Evolutionary conservation across 768 basidiomycete genomes (phyloP), one percentile per base, ranked within the genome.

Genomic region (Lactarius hatsudake): DNA sequence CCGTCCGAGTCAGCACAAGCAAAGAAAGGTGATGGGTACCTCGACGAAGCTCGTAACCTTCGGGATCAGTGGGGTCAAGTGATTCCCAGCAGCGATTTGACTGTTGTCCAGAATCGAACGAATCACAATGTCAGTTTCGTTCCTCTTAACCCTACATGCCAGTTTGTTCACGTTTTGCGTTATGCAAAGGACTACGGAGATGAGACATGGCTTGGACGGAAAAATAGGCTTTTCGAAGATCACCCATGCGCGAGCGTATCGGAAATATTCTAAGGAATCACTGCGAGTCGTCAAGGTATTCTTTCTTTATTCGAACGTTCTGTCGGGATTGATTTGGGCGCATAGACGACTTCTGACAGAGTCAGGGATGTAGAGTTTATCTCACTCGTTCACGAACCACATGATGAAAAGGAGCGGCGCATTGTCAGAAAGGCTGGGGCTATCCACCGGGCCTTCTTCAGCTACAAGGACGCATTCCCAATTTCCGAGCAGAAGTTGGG

Each of bases 401-500:
- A 38, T 5, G 62, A 63, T 5, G 57, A 67, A 8, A 53, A 55
- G 15, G 42, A 55, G 54, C 51, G 28, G 5, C 59, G 42, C 26
- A 59, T 68, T 8, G 26, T 20, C n/a, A 1, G 53, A 20, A 30
- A 38, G 28, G 59, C 59, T 0, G 58, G 64, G 42, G 59, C 67
- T n/a, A 64, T 30, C 51, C 61, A 61, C 53, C 62, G 62, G 34
- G 60, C 58, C 26, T 64, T 64, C 43, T 34, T 68, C 53, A 54
- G 62, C 43, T 64, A 48, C 34, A 68, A 30, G 34, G 62, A 68
- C 30, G 53, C 59, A 38, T 68, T 68, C 26, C 67, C 67, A 40
- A 64, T 53, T 12, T 53, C 58, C 26, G 67, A 68, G 26, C 58
- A 60, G 36, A 63, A 64, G 36, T n/a, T 15, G 20, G 48, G 13